Base-by-base conservation (phyloP, 164 flowering plant species). In the Vitis labrusca region DNA sequence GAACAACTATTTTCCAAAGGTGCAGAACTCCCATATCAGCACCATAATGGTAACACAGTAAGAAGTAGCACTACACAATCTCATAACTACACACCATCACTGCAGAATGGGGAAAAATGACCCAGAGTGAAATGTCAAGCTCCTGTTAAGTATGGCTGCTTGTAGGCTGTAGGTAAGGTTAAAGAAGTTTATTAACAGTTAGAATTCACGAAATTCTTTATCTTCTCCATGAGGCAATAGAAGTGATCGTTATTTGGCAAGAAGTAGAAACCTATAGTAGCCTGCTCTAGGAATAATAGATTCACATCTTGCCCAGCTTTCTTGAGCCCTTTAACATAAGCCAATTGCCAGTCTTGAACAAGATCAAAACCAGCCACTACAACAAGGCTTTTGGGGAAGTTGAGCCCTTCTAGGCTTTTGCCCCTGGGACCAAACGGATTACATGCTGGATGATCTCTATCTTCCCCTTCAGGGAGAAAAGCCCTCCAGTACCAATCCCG, bases 401-500 rank as follows among this genome's bases (percentile, higher is more conserved):
- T 71, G 8, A 85, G 65, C 8, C 78, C 82, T 69, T 76, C 67
- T 2, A 87, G 60, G 65, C 59, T 71, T 51, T 73, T 76, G 7
- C 79, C 84, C 8, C 81, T 71, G 2, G 87, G 88, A 0, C 93
- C 93, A 61, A 89, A 89, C 3, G 85, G 83, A 47, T 85, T 87
- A 59, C 90, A 83, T 0, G 93, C 93, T 2, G 88, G 91, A 71
- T 89, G 93, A 58, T 89, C 88, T 59, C 91, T 76, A 56, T 85
- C 90, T 53, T 86, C 91, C 0, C 91, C 93, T 66, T 87, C 89
- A 1, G 93, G 93, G 1, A 89, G 75, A 74, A 54, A 89, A 2
- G 93, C 93, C 66, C 89, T 64, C 93, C 93, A 89, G 64, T 89
- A 89, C 93, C 93, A 89, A 65, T 89, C 91, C 10, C 93, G 77